A percentile compares a stretch with the other conserved stretches of the same genome.
phyloP scores from a whole-genome alignment of 1,139 yeast species.

The Suhomyces choctaworum region DNA sequence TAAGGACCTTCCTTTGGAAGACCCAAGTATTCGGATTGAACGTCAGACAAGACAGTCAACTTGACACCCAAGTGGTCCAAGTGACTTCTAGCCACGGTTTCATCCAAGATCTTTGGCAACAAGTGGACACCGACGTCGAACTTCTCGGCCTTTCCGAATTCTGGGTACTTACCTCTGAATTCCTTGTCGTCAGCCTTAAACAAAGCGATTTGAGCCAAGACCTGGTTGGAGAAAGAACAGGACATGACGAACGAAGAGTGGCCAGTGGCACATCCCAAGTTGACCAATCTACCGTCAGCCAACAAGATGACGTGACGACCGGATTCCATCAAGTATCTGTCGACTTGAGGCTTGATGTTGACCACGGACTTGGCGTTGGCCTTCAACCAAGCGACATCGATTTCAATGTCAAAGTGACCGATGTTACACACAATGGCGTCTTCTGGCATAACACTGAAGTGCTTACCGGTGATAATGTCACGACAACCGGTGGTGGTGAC shows the following conservation, averaged over 20 bases:
- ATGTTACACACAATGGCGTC: constrained; percentile 99
- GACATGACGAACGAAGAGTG: constrained; percentile 99
- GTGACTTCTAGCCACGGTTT: constrained; percentile 98
- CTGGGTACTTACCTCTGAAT: constrained; percentile 82
- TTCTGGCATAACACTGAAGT: constrained; percentile 93
- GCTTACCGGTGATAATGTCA: constrained; percentile 90
- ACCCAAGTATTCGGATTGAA: constrained; percentile 95
- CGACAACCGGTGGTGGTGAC: constrained; percentile 99
- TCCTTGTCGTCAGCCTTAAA: constrained; percentile 83
- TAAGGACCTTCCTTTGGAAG: constrained; percentile 93
- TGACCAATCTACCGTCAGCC: constrained; percentile 99
- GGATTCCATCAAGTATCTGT: constrained; percentile 86
- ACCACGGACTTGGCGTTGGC: constrained; percentile 85
- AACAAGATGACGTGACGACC: constrained; percentile 96
- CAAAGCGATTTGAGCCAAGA: constrained; percentile 97
- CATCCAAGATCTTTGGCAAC: constrained; percentile 98
- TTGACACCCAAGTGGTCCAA: constrained; percentile 92
- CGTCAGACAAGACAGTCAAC: constrained; percentile 74
- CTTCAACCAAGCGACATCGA: constrained; percentile 98
- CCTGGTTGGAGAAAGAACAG: constrained; percentile 99
- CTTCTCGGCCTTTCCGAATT: constrained; percentile 91
- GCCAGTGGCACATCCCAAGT: constrained; percentile 99
- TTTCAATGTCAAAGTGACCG: constrained; percentile 99
- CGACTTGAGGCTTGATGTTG: constrained; percentile 99
- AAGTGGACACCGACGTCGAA: constrained; percentile 93